Conservation (phyloP, 331 rosid genomes). For the Saraca asoca region DNA sequence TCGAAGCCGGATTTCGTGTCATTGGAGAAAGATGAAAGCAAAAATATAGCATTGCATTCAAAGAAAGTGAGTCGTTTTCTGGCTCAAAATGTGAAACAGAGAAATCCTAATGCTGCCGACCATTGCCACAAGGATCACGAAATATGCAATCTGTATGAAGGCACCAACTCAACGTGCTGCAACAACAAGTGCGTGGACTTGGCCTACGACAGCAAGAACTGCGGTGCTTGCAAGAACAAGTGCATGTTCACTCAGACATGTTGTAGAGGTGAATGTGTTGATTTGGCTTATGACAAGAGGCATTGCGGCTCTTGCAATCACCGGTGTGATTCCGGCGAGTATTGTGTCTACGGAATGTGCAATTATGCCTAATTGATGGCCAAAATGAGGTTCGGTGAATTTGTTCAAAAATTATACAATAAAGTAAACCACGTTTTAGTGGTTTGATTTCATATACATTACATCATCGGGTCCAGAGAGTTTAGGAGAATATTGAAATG, state of each 20-base stretch:
- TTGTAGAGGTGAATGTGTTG: slow-evolving; percentile 71
- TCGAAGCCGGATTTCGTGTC: not conserved
- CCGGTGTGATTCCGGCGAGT: slow-evolving; percentile 39
- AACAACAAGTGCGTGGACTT: slow-evolving; percentile 76
- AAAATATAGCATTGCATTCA: slow-evolving; percentile 51
- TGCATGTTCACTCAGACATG: slow-evolving; percentile 68
- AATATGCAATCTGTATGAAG: slow-evolving; percentile 29
- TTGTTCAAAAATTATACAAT: slow-evolving; percentile 37
- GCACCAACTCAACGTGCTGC: slow-evolving; percentile 65
- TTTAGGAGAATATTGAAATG: no score
- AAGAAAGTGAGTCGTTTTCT: slow-evolving; percentile 64
- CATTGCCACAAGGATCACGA: slow-evolving; percentile 65
- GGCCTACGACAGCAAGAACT: slow-evolving; percentile 50
- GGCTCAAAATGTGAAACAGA: slow-evolving; percentile 34
- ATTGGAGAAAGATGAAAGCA: slow-evolving; percentile 1
- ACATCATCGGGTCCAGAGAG: no score
- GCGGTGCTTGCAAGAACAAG: slow-evolving; percentile 70
- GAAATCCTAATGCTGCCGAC: slow-evolving; percentile 52
- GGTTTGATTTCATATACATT: slow-evolving; percentile 20
- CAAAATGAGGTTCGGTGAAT: slow-evolving; percentile 30
- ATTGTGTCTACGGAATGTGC: slow-evolving; percentile 70
- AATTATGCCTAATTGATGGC: slow-evolving; percentile 51
- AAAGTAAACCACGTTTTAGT: slow-evolving; percentile 55
- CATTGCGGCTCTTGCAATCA: slow-evolving; percentile 75
- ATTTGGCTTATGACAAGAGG: slow-evolving; percentile 61